phyloP scores from a whole-genome alignment of 1,284 basidiomycete genomes.

The Sporisorium graminicola region DNA sequence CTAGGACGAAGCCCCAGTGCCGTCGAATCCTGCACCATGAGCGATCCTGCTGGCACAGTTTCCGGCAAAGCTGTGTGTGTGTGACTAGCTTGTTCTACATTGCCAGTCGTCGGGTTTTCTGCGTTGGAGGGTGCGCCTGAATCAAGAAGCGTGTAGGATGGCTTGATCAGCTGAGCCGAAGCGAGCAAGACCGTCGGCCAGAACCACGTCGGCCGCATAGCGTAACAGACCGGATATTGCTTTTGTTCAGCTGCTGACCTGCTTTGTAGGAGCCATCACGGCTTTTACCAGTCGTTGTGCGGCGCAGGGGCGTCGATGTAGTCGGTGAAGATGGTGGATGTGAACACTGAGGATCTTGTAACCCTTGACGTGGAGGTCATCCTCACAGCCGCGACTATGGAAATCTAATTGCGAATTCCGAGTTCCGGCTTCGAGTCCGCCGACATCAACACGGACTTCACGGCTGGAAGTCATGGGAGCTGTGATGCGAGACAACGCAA shows the following conservation, averaged over 20 bases:
- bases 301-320: neutral
- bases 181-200: constrained; percentile 14
- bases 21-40: constrained; percentile 9
- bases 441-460: too few species aligned
- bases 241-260: neutral
- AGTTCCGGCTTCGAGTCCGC: neutral
- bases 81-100: too few species aligned
- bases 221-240: neutral
- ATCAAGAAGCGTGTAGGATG: constrained; percentile 17
- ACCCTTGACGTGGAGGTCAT: constrained; percentile 4
- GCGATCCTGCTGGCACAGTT: neutral
- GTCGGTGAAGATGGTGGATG: neutral
- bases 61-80: neutral
- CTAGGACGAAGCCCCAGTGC: constrained; percentile 20
- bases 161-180: constrained; percentile 12
- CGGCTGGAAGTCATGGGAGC: too few species aligned
- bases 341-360: neutral
- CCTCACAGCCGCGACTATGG: neutral
- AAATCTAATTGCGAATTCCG: neutral
- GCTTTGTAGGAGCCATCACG: constrained; percentile 11
- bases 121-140: constrained; percentile 10
- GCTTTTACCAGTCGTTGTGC: neutral
- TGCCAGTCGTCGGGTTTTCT: neutral
- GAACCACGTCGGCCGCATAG: constrained; percentile 20
- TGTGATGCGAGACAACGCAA: too few species aligned